Conservation (phyloP, 345 rosid genomes). For the Hibiscus trionum region DNA sequence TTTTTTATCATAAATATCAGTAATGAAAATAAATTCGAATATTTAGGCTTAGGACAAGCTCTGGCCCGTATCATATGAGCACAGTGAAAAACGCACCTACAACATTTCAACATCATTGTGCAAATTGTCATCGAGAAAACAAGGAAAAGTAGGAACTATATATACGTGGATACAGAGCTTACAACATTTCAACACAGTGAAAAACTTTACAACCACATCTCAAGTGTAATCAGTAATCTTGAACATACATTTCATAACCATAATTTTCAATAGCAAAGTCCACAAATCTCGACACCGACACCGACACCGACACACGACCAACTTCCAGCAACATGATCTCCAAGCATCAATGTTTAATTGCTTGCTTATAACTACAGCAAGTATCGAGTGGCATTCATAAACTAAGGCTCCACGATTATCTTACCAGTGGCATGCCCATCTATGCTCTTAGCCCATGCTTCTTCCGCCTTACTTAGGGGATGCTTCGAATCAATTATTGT, state of each 20-base stretch:
- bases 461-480: constrained; percentile 53
- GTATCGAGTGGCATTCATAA: not conserved
- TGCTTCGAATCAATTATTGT: constrained; percentile 46
- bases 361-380: not conserved
- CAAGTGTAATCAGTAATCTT: not conserved
- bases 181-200: not conserved
- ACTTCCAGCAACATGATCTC: not conserved
- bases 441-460: constrained; percentile 64
- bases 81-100: not conserved
- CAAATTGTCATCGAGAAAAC: not conserved
- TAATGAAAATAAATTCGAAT: too few relatives aligned
- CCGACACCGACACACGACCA: not conserved
- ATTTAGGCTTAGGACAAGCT: not conserved
- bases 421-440: constrained; percentile 77
- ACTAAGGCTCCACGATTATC: constrained; percentile 55
- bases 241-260: not conserved
- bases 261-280: not conserved
- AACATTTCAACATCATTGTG: not conserved
- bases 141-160: not conserved
- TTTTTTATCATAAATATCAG: too few relatives aligned
- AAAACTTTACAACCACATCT: not conserved
- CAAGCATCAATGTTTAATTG: not conserved
- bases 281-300: not conserved
- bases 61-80: not conserved
- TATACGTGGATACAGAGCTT: not conserved